Percentiles rank a stretch among this genome's conserved stretches.
These are phyloP conservation scores for Aureobasidium sp. DNA, from an alignment of 2,329 filamentous ascomycete genomes.

Conservation along the genomic window DNA sequence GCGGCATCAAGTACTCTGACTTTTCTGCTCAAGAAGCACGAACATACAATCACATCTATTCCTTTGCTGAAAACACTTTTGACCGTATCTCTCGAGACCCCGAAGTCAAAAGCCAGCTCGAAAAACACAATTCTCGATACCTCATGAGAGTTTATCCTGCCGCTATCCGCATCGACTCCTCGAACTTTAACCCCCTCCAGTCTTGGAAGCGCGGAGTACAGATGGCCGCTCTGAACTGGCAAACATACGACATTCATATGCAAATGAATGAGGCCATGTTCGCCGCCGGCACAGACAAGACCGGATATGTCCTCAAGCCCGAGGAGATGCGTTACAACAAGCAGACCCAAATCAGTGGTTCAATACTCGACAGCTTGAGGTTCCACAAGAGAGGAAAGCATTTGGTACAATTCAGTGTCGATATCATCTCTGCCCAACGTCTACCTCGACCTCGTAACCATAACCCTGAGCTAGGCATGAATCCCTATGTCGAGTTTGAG, in stretches of 20 bases:
- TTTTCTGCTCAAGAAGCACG: conserved; percentile 74
- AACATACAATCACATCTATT: conserved; percentile 89
- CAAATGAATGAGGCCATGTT: conserved; percentile 99
- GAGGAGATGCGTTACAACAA: conserved; percentile 63
- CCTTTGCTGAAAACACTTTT: conserved; percentile 86
- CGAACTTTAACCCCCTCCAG: conserved; percentile 88
- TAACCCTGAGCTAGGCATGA: conserved; percentile 67
- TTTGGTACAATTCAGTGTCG: conserved; percentile 75
- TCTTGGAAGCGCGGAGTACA: conserved; percentile 96
- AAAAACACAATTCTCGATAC: conserved; percentile 84
- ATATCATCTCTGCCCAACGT: conserved; percentile 90
- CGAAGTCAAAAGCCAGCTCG: conserved; percentile 69
- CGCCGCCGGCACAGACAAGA: conserved; percentile 74
- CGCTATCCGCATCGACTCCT: conserved; percentile 71
- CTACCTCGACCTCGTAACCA: conserved; percentile 75
- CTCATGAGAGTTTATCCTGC: conserved; percentile 93
- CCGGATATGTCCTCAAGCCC: conserved; percentile 91
- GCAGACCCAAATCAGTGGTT: conserved; percentile 50
- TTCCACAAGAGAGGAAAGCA: conserved; percentile 65
- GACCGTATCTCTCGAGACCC: conserved; percentile 69
- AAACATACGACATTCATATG: conserved; percentile 92
- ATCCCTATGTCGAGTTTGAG: conserved; percentile 92
- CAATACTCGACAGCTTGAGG: conserved; percentile 34
- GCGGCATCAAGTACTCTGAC: conserved; percentile 73
- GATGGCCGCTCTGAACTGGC: conserved; percentile 98